These are phyloP conservation scores for Microcyclospora tardicrescens DNA, from an alignment of 2,329 filamentous ascomycete genomes.

Conservation along the genomic window DNA sequence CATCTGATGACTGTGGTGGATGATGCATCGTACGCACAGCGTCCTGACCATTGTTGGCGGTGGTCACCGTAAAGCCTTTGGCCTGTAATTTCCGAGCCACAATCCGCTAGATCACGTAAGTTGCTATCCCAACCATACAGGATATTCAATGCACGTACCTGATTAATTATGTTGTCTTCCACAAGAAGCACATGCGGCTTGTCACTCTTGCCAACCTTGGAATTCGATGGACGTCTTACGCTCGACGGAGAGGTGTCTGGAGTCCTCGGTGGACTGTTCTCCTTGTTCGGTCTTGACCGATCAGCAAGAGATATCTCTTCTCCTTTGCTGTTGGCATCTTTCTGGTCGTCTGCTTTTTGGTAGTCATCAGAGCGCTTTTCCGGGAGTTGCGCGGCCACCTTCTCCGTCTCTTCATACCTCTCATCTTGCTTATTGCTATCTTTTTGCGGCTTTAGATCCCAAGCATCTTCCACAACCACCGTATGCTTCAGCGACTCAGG, in stretches of 20 bases:
- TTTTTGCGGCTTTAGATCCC: constrained; percentile 10
- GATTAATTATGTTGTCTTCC: constrained; percentile 22
- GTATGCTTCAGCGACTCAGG: constrained; percentile 16
- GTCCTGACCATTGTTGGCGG: constrained; percentile 22
- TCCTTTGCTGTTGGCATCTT: not conserved
- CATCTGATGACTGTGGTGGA: constrained; percentile 6
- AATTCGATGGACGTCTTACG: too few species aligned
- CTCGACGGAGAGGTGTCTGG: not conserved
- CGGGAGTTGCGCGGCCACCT: constrained; percentile 1
- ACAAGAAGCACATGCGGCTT: constrained; percentile 13
- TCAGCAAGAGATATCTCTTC: not conserved
- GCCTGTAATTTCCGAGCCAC: constrained; percentile 16
- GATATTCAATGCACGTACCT: constrained; percentile 1
- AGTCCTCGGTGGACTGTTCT: not conserved
- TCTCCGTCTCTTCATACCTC: constrained; percentile 3
- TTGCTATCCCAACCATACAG: too few species aligned
- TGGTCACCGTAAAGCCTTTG: constrained; percentile 19
- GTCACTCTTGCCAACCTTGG: not conserved
- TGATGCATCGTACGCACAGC: constrained; percentile 16
- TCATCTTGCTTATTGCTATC: constrained; percentile 1
- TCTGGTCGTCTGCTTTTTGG: constrained; percentile 1
- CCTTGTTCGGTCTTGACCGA: not conserved
- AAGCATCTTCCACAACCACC: constrained; percentile 13
- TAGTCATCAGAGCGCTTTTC: not conserved
- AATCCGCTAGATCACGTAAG: constrained; percentile 7